A percentile compares a stretch with the other conserved stretches of the same genome.
phyloP scores from a whole-genome alignment of 108 stramenopile genomes.

The Pseudonitzschia multistriata region DNA sequence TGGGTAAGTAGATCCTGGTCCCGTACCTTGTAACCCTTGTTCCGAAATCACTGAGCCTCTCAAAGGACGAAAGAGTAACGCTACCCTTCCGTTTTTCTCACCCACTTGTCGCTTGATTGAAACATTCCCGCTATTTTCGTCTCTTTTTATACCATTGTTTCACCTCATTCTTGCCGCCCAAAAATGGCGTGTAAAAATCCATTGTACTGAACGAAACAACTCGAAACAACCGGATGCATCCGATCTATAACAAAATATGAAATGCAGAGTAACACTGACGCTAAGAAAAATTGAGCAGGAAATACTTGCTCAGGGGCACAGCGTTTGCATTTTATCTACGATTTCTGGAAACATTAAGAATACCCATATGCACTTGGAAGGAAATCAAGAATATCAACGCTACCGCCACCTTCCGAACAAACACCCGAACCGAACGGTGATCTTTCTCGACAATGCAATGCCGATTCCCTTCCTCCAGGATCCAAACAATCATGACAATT shows the following conservation, averaged over 20 bases:
- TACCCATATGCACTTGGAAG: constrained; percentile 45
- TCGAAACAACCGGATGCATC: too few relatives aligned
- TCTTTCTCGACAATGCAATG: constrained; percentile 54
- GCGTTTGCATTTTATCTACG: constrained; percentile 58
- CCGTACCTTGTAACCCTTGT: background rate
- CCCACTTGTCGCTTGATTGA: background rate
- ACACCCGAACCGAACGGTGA: constrained; percentile 53
- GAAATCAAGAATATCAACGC: background rate
- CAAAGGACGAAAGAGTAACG: too few relatives aligned
- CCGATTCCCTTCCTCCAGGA: constrained; percentile 52
- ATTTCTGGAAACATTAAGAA: constrained; percentile 45
- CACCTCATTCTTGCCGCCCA: too few relatives aligned
- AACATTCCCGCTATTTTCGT: background rate
- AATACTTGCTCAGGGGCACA: constrained; percentile 49
- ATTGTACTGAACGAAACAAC: too few relatives aligned
- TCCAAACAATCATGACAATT: constrained; percentile 40
- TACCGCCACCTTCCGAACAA: constrained; percentile 11
- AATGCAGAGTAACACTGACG: constrained; percentile 60
- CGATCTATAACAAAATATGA: too few relatives aligned
- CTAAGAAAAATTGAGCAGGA: constrained; percentile 67
- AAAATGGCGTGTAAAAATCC: too few relatives aligned
- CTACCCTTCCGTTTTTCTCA: background rate
- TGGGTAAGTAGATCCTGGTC: constrained; percentile 40
- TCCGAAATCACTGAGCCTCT: too few relatives aligned
- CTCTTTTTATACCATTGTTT: background rate